Percentiles rank a stretch among this genome's conserved stretches.
These are phyloP conservation scores for Pleurotus eryngii DNA, from an alignment of 768 basidiomycete species.

Conservation along the genomic window DNA sequence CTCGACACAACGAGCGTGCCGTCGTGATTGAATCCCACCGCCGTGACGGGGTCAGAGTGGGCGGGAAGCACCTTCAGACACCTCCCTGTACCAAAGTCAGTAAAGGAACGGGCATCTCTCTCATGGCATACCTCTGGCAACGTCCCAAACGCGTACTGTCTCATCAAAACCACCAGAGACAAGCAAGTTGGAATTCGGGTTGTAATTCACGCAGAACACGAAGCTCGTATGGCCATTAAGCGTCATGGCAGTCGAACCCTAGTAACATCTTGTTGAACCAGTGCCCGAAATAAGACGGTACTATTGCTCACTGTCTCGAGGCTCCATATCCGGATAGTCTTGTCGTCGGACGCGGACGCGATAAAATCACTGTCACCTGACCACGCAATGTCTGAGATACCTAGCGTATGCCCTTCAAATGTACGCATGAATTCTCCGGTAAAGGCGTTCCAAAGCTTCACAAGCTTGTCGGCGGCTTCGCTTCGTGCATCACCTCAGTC, in stretches of 20 bases:
- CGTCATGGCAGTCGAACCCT: conserved; percentile 61
- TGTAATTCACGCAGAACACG: conserved; percentile 92
- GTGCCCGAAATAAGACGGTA: conserved; percentile 3
- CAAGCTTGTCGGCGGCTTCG: conserved; percentile 78
- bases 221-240: conserved; percentile 89
- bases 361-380: conserved; percentile 77
- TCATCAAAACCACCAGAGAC: conserved; percentile 96
- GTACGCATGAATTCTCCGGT: conserved; percentile 74
- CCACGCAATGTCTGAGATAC: conserved; percentile 91
- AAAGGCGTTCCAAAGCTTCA: conserved; percentile 78
- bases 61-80: conserved; percentile 88
- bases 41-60: conserved; percentile 95
- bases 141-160: conserved; percentile 96
- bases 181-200: conserved; percentile 83
- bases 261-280: conserved; percentile 8
- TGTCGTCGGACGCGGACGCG: conserved; percentile 93
- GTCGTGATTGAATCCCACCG: conserved; percentile 91
- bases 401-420: conserved; percentile 69
- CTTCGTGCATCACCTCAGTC: conserved; percentile 29
- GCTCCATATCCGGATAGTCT: conserved; percentile 83
- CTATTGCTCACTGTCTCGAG: conserved; percentile 50
- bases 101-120: neutral
- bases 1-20: conserved; percentile 93
- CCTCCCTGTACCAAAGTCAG: conserved; percentile 49
- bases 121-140: conserved; percentile 64